Conservation (phyloP, 768 basidiomycete species). For the Lactarius vividus region DNA sequence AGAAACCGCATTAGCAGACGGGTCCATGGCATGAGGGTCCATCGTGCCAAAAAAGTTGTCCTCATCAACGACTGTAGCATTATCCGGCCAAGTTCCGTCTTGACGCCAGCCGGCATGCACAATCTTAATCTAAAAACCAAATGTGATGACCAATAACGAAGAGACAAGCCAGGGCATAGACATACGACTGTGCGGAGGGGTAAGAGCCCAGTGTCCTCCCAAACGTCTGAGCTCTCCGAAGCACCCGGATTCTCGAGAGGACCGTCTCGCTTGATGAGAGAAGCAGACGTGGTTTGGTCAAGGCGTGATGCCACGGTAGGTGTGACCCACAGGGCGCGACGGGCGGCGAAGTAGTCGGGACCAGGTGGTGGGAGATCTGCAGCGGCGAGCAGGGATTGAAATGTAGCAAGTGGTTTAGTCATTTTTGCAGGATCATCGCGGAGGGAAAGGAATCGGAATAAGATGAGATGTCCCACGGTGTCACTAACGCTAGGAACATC, state of each 20-base stretch:
- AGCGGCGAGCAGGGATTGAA: slow-evolving; percentile 41
- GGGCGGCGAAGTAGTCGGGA: slow-evolving; percentile 58
- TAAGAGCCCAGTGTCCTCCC: slow-evolving; percentile 60
- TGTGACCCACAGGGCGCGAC: slow-evolving; percentile 58
- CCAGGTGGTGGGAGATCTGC: slow-evolving; percentile 58
- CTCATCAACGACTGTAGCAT: slow-evolving; percentile 33
- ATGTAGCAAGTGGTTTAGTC: slow-evolving; percentile 31
- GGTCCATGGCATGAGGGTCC: neutral
- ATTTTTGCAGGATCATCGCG: neutral
- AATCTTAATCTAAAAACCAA: slow-evolving; percentile 58
- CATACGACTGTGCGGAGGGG: slow-evolving; percentile 65
- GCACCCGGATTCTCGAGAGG: slow-evolving; percentile 48
- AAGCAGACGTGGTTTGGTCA: slow-evolving; percentile 29
- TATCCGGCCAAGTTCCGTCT: slow-evolving; percentile 74
- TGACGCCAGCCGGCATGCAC: slow-evolving; percentile 72
- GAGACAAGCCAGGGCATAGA: slow-evolving; percentile 24
- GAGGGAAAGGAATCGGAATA: neutral
- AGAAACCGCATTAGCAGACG: neutral
- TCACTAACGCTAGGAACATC: neutral
- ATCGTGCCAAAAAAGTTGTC: slow-evolving; percentile 25
- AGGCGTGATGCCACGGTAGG: slow-evolving; percentile 31
- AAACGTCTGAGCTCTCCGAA: slow-evolving; percentile 49
- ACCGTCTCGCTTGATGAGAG: slow-evolving; percentile 42
- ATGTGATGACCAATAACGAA: slow-evolving; percentile 27
- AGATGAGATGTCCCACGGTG: slow-evolving; percentile 20